Evolutionary conservation across 257 asterid species (phyloP), one percentile per base, ranked within the genome.

Genomic region (Solanum chaucha): DNA sequence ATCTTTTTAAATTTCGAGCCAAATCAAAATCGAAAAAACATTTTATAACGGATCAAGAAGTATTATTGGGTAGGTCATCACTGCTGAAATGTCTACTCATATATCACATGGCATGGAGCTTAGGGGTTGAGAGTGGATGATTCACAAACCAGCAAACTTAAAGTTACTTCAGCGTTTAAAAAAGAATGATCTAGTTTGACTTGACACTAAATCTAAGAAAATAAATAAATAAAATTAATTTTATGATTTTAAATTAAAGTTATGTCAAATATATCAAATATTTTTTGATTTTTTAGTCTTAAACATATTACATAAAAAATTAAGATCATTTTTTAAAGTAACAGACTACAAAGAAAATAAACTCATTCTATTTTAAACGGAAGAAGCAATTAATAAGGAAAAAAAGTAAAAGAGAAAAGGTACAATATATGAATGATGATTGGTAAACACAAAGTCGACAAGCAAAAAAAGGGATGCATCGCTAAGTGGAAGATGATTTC

Each of bases 31-130:
- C 28, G 28, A 22, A 17, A 51, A 15, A 55, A 55, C 61, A 17
- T 5, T 55, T 55, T 55, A 17, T 15, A 17, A 55, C 61, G 1
- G 61, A 55, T 6, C 61, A 55, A 17, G 10, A 2, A 51, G 61
- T 6, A 17, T 78, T 78, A 24, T 77, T 41, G 92, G 90, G 74
- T 85, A 64, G 90, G 91, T 87, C 82, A 78, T 40, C 5, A 65
- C 11, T 83, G 5, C 35, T 58, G 75, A 82, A 85, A 44, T 88
- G 90, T 87, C 88, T 88, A 71, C 87, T 87, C 92, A 91, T 92
- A 92, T 92, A 92, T 92, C 84, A 26, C 84, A 78, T 44, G 84
- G 84, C 24, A 24, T 44, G 32, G 40, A 78, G 64, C 24, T 44
- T 78, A 78, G n/a, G 36, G n/a, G 19, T 77, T 40, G 35, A 40